Evolutionary conservation across 2,329 filamentous ascomycete genomes (phyloP), one percentile per base, ranked within the genome.

Genomic region (Clonostachys rosea): DNA sequence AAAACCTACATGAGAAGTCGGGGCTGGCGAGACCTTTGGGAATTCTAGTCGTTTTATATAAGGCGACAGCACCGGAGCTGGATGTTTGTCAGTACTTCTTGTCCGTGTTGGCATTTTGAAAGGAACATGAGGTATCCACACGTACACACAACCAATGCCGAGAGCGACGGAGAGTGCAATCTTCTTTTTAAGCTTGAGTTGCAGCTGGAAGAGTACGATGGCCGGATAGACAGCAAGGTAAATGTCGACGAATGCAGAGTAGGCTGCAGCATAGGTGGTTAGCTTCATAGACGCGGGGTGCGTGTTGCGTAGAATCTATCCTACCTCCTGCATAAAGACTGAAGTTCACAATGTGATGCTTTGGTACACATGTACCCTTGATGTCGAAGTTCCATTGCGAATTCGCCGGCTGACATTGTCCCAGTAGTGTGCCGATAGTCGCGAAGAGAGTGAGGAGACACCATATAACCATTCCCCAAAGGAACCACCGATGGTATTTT

Each of bases 141-240:
- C 65, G 12, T 47, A 70, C 60, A 68, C 59, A 30, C 61, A 65
- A 1, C 69, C 69, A 34, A 71, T 62, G 2, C 69, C 66, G 6
- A 72, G 58, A 0, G 69, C 65, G 34, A 55, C 49, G 2, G 59
- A 60, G 6, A 73, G 50, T 1, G 62, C 68, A 9, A 72, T 45
- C 56, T 73, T 73, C 58, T 71, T 72, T 46, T 56, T 60, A 8
- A 59, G 48, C 20, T 61, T 61, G 54, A 73, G 59, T 34, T 69
- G 63, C 8, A 73, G 54, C 9, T 56, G 54, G 35, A 50, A 64
- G 0, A 73, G 58, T 1, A 71, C 60, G 4, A 66, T 43, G 3
- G 63, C 60, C 1, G 69, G 69, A 36, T 72, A 73, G 1, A 70
- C 50, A 13, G 70, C 67, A 5, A 73, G 60, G 44, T 73, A 73